Evolutionary conservation across 441 rosid genomes (phyloP), one percentile per base, ranked within the genome.

Genomic region (Oxalis stricta): DNA sequence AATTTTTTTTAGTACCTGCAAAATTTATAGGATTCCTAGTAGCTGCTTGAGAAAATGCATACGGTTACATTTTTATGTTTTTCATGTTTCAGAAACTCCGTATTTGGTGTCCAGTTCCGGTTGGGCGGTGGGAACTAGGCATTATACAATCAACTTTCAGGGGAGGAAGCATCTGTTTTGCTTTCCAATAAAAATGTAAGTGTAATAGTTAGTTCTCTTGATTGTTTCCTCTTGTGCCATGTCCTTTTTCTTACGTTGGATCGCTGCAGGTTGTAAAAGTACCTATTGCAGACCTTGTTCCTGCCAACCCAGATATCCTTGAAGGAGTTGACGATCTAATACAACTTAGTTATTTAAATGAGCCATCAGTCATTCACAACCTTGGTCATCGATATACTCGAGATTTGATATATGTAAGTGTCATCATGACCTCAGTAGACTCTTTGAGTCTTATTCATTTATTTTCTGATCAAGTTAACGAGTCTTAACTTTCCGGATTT

Each of bases 331-430:
- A 79, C 64, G 92, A 92, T 65, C 97, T 87, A 52, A 68, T 76
- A 59, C 95, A 78, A 60, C 99, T 92, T 60, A 84, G 89, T 69
- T 92, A 77, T 77, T 56, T 92, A 69, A 92, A 92, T 48, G 99
- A 87, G 54, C 99, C 95, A 16, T 77, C 99, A 2, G 89, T 87
- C 55, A 75, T 92, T 53, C 66, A 87, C 73, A 92, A 92, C 60
- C 72, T 92, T 18, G 69, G 60, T 48, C 60, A 58, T 72, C 75
- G 95, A 73, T 87, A 68, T 61, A 65, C 72, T n/a, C 70, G 41
- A 63, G 86, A 87, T 48, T 49, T 65, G 61, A 73, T 92, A 46
- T 92, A 92, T 79, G 99, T 92, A 64, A 76, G 99, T 63, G 40
- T 43, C 34, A 23, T 38, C 44, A 18, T 44, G 45, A 21, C 10